Evolutionary conservation across 176 grass and related monocot genomes (phyloP).

Genomic region (Eragrostis curvula): DNA sequence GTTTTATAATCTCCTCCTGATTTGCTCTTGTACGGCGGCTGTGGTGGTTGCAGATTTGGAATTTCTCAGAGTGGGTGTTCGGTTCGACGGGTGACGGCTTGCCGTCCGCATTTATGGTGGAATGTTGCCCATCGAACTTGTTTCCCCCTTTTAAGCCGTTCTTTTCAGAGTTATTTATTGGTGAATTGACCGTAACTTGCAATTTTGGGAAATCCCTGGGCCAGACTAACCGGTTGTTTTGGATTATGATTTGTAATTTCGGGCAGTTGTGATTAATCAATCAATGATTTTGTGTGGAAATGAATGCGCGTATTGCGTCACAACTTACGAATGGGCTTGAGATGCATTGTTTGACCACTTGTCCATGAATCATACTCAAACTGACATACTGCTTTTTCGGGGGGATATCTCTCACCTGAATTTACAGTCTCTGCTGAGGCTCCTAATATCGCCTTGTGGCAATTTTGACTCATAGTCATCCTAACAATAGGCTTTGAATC

Average conservation of each 20-base stretch:
- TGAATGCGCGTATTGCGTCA: not conserved
- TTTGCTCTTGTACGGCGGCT: not conserved
- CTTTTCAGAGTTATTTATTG: constrained; percentile 22
- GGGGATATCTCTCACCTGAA: not conserved
- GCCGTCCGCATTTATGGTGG: constrained; percentile 45
- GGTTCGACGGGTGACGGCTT: constrained; percentile 26
- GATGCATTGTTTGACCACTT: constrained; percentile 15
- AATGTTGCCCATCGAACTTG: constrained; percentile 38
- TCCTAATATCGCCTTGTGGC: not conserved
- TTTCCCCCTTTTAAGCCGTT: constrained; percentile 27
- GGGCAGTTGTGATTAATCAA: constrained; percentile 1
- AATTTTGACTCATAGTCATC: constrained; percentile 1
- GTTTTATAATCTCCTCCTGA: not conserved
- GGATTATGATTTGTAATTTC: constrained; percentile 22
- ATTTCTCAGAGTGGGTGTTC: constrained; percentile 1
- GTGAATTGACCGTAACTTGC: not conserved
- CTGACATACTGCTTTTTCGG: not conserved
- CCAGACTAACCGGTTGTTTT: not conserved
- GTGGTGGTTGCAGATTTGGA: constrained; percentile 34
- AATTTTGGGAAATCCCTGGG: not conserved
- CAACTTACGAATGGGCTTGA: not conserved
- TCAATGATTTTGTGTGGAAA: not conserved
- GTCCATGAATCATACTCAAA: not conserved
- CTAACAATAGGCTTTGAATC: not conserved
- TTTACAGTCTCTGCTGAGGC: not conserved